Evolutionary conservation across 108 stramenopile species (phyloP).

Genomic region (Fistulifera pelliculosa): DNA sequence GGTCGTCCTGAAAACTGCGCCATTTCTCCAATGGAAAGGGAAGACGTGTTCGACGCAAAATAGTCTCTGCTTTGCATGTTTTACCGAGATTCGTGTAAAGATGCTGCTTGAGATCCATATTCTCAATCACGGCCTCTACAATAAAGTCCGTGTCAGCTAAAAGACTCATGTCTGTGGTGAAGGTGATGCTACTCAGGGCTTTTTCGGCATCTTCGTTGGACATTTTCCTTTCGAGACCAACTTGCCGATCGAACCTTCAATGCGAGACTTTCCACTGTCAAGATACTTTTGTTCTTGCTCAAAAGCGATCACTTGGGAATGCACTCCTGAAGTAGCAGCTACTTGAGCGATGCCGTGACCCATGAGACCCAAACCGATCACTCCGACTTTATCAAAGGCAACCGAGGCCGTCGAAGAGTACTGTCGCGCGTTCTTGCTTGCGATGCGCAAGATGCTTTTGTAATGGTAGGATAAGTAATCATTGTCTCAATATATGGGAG

Average conservation of each 20-base stretch:
- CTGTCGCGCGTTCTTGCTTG: no score
- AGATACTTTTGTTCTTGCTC: slow-evolving; percentile 71
- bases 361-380: slow-evolving; percentile 98
- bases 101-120: slow-evolving; percentile 83
- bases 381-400: slow-evolving; percentile 78
- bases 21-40: slow-evolving; percentile 85
- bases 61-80: slow-evolving; percentile 68
- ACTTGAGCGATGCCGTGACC: slow-evolving; percentile 96
- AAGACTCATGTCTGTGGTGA: slow-evolving; percentile 73
- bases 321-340: slow-evolving; percentile 67
- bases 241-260: slow-evolving; percentile 58
- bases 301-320: slow-evolving; percentile 74
- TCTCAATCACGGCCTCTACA: slow-evolving; percentile 95
- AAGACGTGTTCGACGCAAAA: slow-evolving; percentile 96
- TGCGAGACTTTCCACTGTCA: slow-evolving; percentile 59
- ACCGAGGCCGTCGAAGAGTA: no score
- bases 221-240: slow-evolving; percentile 79
- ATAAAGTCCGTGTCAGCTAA: slow-evolving; percentile 78
- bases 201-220: slow-evolving; percentile 44
- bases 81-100: slow-evolving; percentile 76
- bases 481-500: no score
- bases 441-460: no score
- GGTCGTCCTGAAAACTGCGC: slow-evolving; percentile 83
- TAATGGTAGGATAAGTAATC: no score
- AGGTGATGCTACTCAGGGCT: slow-evolving; percentile 52